These are phyloP conservation scores for Myxozyma melibiosi DNA, from an alignment of 805 yeast genomes.

Conservation along the genomic window DNA sequence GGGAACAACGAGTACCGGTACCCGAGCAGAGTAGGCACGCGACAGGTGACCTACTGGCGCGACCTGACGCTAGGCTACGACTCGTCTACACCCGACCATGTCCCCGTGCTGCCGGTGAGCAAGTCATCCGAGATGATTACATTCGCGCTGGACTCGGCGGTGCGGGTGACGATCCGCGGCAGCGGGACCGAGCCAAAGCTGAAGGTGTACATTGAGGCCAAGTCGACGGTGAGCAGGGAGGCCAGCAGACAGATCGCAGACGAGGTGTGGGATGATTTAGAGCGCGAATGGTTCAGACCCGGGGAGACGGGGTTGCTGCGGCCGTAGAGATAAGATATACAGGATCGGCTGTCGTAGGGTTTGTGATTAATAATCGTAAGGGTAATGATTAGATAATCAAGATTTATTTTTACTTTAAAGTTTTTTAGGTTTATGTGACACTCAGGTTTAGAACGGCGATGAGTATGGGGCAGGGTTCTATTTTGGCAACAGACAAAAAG, in stretches of 20 bases:
- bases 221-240: conserved; percentile 48
- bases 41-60: conserved; percentile 66
- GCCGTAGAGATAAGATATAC: conserved; percentile 14
- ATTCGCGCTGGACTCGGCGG: conserved; percentile 51
- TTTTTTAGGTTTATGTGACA: too few relatives aligned
- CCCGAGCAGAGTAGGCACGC: conserved; percentile 60
- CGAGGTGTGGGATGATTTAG: conserved; percentile 66
- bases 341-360: too few relatives aligned
- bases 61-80: conserved; percentile 85
- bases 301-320: conserved; percentile 46
- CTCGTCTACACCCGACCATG: conserved; percentile 58
- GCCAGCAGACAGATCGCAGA: conserved; percentile 50
- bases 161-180: conserved; percentile 85
- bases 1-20: conserved; percentile 34
- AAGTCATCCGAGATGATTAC: conserved; percentile 85
- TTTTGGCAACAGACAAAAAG: too few relatives aligned
- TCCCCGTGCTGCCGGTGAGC: conserved; percentile 72
- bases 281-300: conserved; percentile 77
- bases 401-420: too few relatives aligned
- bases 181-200: conserved; percentile 97
- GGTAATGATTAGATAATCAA: too few relatives aligned
- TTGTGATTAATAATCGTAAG: too few relatives aligned
- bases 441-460: too few relatives aligned
- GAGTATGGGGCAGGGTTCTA: too few relatives aligned
- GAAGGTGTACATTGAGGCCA: conserved; percentile 87